Evolutionary conservation across 345 rosid species (phyloP), one percentile per base, ranked within the genome.

Genomic region (Stellera chamaejasme): DNA sequence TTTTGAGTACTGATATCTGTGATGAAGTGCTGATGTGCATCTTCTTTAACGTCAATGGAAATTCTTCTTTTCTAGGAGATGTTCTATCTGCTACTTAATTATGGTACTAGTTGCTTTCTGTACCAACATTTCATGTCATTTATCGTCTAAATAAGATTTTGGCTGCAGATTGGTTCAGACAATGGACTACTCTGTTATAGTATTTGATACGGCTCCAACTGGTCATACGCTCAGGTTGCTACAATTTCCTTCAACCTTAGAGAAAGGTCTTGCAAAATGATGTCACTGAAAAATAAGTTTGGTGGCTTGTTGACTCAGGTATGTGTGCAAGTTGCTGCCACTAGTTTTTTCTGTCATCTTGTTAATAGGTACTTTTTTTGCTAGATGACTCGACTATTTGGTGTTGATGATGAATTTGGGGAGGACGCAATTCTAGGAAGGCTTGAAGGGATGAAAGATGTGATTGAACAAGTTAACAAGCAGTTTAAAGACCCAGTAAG

Each of bases 401-500:
- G 99, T 61, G 62, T 90, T 16, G 95, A 79, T 69, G 93, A 90
- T 66, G 94, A 89, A 58, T 93, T 90, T 68, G 97, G 96, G 43
- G 99, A 93, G 73, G 97, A 93, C 77, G 96, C 99, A 32, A 72
- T 94, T 43, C 69, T 94, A 73, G 96, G 99, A 70, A 94, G 83
- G 81, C 96, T 94, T 8, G 99, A 94, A 79, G 85, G 97, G 57
- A 85, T 94, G 97, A 94, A 94, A 74, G 95, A 87, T 62, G 96
- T 94, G 55, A 94, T 93, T 59, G 96, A 90, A 70, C 92, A 86
- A 82, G 99, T 93, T 39, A 90, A 93, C 67, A 83, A 66, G 74
- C 99, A 93, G 65, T 93, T 93, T 73, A 89, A 82, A 72, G 92
- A 93, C 75, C 99, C 99, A 2, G 97, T 93, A 86, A 67, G 83